Base-by-base conservation (phyloP, 1,139 yeast genomes). In the Suhomyces panamericanus region DNA sequence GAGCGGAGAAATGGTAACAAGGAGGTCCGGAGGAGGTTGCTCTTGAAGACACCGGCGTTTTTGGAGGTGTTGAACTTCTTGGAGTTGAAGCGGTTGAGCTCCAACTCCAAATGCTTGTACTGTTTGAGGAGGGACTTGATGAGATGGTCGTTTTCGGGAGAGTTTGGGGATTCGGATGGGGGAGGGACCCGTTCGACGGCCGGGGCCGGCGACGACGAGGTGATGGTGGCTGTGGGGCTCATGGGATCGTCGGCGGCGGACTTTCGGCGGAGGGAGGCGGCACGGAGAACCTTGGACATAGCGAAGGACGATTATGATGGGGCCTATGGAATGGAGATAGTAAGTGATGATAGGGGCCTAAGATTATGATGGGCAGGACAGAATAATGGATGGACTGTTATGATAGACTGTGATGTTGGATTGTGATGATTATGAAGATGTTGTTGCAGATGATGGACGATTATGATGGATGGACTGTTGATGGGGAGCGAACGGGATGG, bases 21-120 rank as follows among this genome's bases (percentile, higher is more conserved):
- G 2, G 81, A 68, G 2, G 87, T 70, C 24, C 96, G 69, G 20
- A 88, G 67, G 13, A 83, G 73, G 59, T 87, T 88, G 9, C 93
- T 79, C 55, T 81, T 82, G 28, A 76, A 62, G 2, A 83, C 69
- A 8, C 83, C 80, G 38, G 66, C 66, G 39, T 74, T 69, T 53
- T 80, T 79, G 24, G 37, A 45, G 42, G 47, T 41, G 36, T 55
- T 55, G 44, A 41, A 53, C 37, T 53, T 55, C 17, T 50, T 48
- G 15, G 81, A 68, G 35, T 66, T 66, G 55, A 81, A 82, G 55
- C 78, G 80, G 35, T 63, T 55, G 37, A 78, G 59, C 5, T 74
- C 73, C 22, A 70, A 61, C 42, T 78, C 81, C 38, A 80, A 59
- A 39, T 63, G 62, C 52, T 77, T 78, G 54, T 68, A 70, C 49